Percentiles rank a stretch among this genome's conserved stretches.
These are phyloP conservation scores for Scedosporium apiospermum DNA, from an alignment of 2,329 filamentous ascomycete genomes.

Conservation along the genomic window DNA sequence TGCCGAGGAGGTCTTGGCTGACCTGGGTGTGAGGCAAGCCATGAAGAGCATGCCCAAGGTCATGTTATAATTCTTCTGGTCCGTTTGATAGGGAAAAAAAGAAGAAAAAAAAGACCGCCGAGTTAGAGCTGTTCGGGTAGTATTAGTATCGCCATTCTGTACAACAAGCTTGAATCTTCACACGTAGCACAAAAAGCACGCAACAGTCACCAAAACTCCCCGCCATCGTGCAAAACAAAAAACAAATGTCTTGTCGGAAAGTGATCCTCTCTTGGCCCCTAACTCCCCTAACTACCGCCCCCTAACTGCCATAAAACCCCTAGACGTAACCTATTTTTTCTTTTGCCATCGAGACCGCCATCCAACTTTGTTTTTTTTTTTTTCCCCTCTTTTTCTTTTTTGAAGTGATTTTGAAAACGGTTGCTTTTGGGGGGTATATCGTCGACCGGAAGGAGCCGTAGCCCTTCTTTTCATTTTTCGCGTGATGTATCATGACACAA, in stretches of 20 bases:
- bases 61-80: constrained; percentile 49
- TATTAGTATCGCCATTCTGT: not conserved
- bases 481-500: constrained; percentile 5
- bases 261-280: constrained; percentile 7
- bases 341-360: constrained; percentile 1
- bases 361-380: constrained; percentile 5
- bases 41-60: constrained; percentile 79
- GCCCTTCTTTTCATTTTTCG: not conserved
- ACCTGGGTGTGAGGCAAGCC: constrained; percentile 75
- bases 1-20: constrained; percentile 72
- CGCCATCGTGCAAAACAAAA: not conserved
- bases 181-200: not conserved
- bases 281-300: not conserved
- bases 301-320: constrained; percentile 7
- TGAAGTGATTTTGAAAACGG: not conserved
- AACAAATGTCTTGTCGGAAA: constrained; percentile 2
- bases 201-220: not conserved
- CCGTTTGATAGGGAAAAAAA: not conserved
- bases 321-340: constrained; percentile 1
- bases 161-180: not conserved
- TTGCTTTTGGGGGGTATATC: constrained; percentile 4
- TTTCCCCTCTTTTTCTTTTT: constrained; percentile 1
- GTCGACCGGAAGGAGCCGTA: not conserved
- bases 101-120: not conserved
- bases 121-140: not conserved